A percentile compares a stretch with the other conserved stretches of the same genome.
These are phyloP conservation scores for Leccinum disarticulatum DNA, from an alignment of 768 basidiomycete species.

Conservation along the genomic window DNA sequence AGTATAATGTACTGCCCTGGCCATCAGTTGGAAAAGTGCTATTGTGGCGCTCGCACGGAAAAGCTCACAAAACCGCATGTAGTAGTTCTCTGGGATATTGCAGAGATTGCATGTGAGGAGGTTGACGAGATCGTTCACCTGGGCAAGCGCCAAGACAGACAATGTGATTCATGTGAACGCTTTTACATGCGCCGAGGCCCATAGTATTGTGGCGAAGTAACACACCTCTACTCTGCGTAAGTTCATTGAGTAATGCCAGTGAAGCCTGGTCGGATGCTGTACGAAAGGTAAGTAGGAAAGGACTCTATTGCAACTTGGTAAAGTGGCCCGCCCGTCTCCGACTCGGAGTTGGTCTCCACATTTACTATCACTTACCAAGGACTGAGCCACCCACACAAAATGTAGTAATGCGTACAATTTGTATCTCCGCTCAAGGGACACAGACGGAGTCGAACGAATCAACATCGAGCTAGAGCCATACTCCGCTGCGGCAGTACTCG, in stretches of 20 bases:
- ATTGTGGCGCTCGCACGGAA: neutral
- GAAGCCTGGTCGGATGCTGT: neutral
- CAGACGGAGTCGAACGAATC: no score
- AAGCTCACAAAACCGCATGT: constrained; percentile 32
- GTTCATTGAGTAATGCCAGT: constrained; percentile 23
- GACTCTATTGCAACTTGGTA: neutral
- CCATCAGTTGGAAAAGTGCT: constrained; percentile 3
- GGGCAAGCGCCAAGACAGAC: constrained; percentile 1
- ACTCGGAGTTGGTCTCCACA: neutral
- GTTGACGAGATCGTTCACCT: constrained; percentile 48
- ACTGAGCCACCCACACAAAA: no score
- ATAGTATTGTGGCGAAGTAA: neutral
- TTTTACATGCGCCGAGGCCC: neutral
- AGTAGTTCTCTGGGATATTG: constrained; percentile 54
- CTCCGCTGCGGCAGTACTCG: no score
- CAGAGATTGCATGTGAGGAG: constrained; percentile 52
- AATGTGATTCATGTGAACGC: neutral
- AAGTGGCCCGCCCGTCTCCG: neutral
- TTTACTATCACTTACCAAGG: no score
- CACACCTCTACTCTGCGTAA: constrained; percentile 32
- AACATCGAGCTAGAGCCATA: no score
- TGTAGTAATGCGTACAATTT: no score
- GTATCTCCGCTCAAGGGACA: no score
- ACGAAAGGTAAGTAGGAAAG: neutral
- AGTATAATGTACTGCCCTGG: constrained; percentile 48